phyloP scores from a whole-genome alignment of 2,329 filamentous ascomycete genomes.

The Fusarium foetens region DNA sequence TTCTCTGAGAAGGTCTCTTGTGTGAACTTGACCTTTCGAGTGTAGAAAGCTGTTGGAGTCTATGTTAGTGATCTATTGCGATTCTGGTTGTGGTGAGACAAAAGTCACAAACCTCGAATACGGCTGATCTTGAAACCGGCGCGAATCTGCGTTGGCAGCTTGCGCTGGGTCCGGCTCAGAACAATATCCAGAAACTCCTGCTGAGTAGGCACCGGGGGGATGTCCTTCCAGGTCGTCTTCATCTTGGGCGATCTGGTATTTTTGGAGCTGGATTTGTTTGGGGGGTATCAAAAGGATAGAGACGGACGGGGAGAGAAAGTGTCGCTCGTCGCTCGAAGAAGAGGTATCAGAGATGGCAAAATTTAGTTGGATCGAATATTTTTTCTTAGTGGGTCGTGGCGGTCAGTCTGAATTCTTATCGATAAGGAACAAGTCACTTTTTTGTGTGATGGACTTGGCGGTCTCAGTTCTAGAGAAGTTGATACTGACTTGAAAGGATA shows the following conservation, averaged over 20 bases:
- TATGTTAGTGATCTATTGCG: conserved; percentile 19
- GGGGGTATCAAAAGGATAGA: conserved; percentile 7
- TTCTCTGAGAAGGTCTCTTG: conserved; percentile 97
- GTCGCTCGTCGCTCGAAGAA: conserved; percentile 29
- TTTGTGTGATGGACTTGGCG: conserved; percentile 15
- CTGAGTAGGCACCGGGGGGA: conserved; percentile 87
- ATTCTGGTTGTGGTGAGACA: neutral
- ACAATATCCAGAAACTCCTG: conserved; percentile 99
- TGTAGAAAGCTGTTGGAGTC: conserved; percentile 79
- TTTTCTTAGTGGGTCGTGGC: conserved; percentile 47
- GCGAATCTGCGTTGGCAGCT: conserved; percentile 94
- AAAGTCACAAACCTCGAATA: conserved; percentile 70
- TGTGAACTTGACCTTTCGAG: conserved; percentile 97
- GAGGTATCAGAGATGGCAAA: conserved; percentile 37
- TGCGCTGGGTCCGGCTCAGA: conserved; percentile 89
- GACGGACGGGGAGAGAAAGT: conserved; percentile 30
- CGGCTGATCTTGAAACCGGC: conserved; percentile 93
- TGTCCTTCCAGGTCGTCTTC: conserved; percentile 78
- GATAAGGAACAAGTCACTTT: conserved; percentile 34
- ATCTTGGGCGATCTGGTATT: conserved; percentile 55
- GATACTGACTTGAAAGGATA: neutral
- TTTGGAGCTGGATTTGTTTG: conserved; percentile 16
- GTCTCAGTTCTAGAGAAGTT: neutral
- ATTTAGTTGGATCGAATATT: conserved; percentile 47
- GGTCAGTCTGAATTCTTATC: conserved; percentile 26